Base-by-base conservation (phyloP, 176 grass and related monocot genomes). In the Cymbopogon citratus region DNA sequence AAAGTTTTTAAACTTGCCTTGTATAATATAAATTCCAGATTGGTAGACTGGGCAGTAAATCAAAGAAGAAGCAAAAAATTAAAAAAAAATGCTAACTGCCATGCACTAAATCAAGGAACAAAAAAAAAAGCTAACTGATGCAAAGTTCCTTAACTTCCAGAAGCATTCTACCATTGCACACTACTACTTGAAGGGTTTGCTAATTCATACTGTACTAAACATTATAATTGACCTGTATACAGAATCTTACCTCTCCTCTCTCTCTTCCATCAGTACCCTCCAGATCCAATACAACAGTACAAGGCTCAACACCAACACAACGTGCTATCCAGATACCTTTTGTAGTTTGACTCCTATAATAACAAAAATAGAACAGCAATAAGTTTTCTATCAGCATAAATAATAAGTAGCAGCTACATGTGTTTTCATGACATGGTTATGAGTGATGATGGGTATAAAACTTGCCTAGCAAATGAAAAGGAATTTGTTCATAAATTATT, bases 211-310 rank as follows among this genome's bases (percentile, higher is more conserved):
- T 33, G 39, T 39, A 67, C n/a, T n/a, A n/a, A n/a, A n/a, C n/a
- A 57, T 15, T 28, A 3, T 66, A 85, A n/a, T 59, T 57, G 21
- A 71, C 31, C 41, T 77, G n/a, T 77, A 29, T 6, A 86, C 78
- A 24, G 9, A 48, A 66, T 82, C 16, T 78, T 81, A 94, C 94
- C 92, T 97, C 94, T 87, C 94, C 92, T 91, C 94, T 90, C 80
- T 97, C 94, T 84, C 94, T 92, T 74, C 90, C 94, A 91, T 97
- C 94, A 71, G 94, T 94, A 64, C 94, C 94, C 79, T 97, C 94
- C 70, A 97, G 74, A 88, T 97, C 94, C 88, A 97, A 57, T 24
- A 97, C 92, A 81, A 94, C 68, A 16, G 94, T 97, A 80, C 94
- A 97, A 84, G 94, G 94, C 24, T 97, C 94, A 65, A 94, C 82